Evolutionary conservation across 768 basidiomycete species (phyloP), one percentile per base, ranked within the genome.

Genomic region (Tricholoma saponaceum): DNA sequence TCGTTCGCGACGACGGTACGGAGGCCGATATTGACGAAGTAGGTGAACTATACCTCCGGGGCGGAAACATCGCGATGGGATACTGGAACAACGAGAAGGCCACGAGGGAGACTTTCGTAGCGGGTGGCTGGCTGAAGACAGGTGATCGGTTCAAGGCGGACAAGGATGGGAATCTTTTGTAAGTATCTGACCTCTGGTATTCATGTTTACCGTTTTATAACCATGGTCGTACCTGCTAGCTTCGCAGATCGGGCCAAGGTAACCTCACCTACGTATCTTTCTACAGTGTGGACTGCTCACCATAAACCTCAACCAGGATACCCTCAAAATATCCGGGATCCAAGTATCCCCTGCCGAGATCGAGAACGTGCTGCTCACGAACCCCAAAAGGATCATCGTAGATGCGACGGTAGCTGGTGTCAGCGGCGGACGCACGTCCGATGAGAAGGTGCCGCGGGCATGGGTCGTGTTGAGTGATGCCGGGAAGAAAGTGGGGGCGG

Each of bases 301-400:
- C 28, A 28, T 28, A 28, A 28, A 8, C 52, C 30, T 12, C 33
- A 52, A 51, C 20, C 51, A 90, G 85, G 91, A 92, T 64, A 90
- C 84, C 0, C 76, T 93, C 20, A 93, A 93, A 66, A 79, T 93
- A 3, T 90, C 88, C 0, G 91, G 90, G 3, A 76, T 75, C 51
- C 91, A 92, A 69, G 91, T 92, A 0, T 90, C 91, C 0, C 91
- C 90, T 0, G 79, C 81, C 16, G 90, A 93, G 66, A 86, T 92
- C 52, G 91, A 92, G 66, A 76, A 83, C 26, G 79, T 78, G 22
- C 72, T 92, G 1, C 76, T 85, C 22, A 75, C 74, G 0, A 83
- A 92, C 37, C 87, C 89, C 0, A 77, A 78, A 6, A 73, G 73
- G n/a, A 76, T 90, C 50, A 80, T 92, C 57, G 70, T 67, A 8